phyloP scores from a whole-genome alignment of 2,329 filamentous ascomycete species.

The Incumbomyces lentus region DNA sequence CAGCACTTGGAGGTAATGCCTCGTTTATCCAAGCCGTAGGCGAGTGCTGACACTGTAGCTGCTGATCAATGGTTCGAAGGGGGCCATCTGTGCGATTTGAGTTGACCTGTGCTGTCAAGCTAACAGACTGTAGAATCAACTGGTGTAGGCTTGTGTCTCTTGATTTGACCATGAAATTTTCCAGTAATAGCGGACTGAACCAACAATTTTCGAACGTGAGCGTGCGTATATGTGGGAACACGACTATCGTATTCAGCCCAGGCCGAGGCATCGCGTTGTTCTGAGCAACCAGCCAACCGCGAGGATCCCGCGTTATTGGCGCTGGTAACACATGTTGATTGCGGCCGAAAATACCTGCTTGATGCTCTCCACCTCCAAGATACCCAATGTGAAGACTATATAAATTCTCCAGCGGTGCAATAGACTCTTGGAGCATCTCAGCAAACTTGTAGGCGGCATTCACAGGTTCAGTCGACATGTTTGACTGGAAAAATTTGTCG shows the following conservation, averaged over 20 bases:
- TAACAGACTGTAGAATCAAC: slow-evolving; percentile 54
- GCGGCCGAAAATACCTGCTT: slow-evolving; percentile 49
- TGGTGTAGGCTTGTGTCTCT: slow-evolving; percentile 39
- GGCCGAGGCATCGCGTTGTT: background rate
- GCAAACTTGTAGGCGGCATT: slow-evolving; percentile 43
- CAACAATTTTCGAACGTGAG: slow-evolving; percentile 60
- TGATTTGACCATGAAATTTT: slow-evolving; percentile 42
- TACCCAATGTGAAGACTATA: slow-evolving; percentile 55
- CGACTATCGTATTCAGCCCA: slow-evolving; percentile 29
- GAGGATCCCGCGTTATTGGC: slow-evolving; percentile 27
- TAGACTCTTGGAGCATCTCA: slow-evolving; percentile 41
- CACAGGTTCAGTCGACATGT: slow-evolving; percentile 41
- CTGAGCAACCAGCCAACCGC: slow-evolving; percentile 9
- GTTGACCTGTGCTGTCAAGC: slow-evolving; percentile 42
- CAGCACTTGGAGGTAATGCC: slow-evolving; percentile 31
- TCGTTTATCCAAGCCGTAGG: slow-evolving; percentile 25
- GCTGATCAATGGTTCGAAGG: slow-evolving; percentile 8
- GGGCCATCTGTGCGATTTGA: slow-evolving; percentile 6
- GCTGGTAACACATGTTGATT: slow-evolving; percentile 54
- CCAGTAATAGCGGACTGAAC: slow-evolving; percentile 49
- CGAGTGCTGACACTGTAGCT: slow-evolving; percentile 11
- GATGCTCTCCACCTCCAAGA: slow-evolving; percentile 57
- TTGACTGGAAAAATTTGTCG: slow-evolving; percentile 41
- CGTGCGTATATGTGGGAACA: slow-evolving; percentile 47
- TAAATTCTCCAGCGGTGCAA: slow-evolving; percentile 42